These are phyloP conservation scores for Adiantum capillusveneris DNA, from an alignment of 75 land plant genomes.

Conservation along the genomic window DNA sequence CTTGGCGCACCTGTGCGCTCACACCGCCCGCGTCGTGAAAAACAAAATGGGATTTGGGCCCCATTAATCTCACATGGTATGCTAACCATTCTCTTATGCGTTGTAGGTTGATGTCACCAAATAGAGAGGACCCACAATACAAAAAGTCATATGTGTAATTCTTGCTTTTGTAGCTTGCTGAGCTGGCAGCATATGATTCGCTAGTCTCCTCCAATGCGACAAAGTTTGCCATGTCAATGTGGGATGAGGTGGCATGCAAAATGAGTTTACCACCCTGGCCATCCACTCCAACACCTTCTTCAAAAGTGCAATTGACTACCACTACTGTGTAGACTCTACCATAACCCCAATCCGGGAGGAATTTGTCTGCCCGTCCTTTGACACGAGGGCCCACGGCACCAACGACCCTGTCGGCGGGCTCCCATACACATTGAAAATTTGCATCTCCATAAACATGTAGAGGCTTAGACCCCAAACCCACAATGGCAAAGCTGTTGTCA, in stretches of 20 bases:
- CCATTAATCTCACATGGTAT: constrained; percentile 74
- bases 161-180: constrained; percentile 12
- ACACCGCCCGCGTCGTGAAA: constrained; percentile 88
- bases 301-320: constrained; percentile 67
- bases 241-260: constrained; percentile 25
- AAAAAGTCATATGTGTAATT: constrained; percentile 42
- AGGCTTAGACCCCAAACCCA: constrained; percentile 84
- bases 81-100: constrained; percentile 80
- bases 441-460: constrained; percentile 58
- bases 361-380: constrained; percentile 36
- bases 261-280: constrained; percentile 50
- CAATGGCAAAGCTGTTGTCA: constrained; percentile 45
- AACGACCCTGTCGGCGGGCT: constrained; percentile 16
- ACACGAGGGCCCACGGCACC: background rate
- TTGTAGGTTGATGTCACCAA: constrained; percentile 54
- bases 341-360: constrained; percentile 88
- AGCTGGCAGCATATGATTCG: constrained; percentile 20
- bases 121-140: constrained; percentile 85
- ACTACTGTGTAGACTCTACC: constrained; percentile 89
- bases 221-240: constrained; percentile 24
- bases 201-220: constrained; percentile 44
- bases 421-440: constrained; percentile 58
- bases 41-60: constrained; percentile 68
- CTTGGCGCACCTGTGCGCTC: constrained; percentile 39
- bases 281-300: constrained; percentile 39